Evolutionary conservation across 2,329 filamentous ascomycete species (phyloP), one percentile per base, ranked within the genome.

Genomic region (Penicillium sp.): DNA sequence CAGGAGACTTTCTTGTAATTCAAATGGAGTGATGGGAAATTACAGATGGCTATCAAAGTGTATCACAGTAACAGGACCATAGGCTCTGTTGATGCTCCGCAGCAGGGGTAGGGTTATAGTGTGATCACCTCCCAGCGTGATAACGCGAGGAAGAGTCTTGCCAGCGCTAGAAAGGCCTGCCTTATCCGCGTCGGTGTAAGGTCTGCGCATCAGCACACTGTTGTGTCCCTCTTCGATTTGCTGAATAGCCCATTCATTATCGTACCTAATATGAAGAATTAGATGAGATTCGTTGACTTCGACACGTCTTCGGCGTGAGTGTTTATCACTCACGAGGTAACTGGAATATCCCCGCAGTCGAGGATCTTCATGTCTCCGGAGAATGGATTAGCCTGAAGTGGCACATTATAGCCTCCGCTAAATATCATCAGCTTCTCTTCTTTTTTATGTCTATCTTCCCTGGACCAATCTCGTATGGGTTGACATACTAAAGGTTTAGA

Each of bases 181-280:
- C 68, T 87, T 84, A 49, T 86, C 74, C 3, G 89, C 84, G 61
- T 90, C 81, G 2, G 90, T 93, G 47, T 82, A 82, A 0, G 90
- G 91, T 1, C 82, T 75, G 35, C 90, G 87, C 61, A 87, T 88
- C 9, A 95, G 79, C 58, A 96, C 84, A 60, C 82, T 83, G 73
- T 90, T 88, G 76, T 96, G 91, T 9, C 91, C 91, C 74, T 93
- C 86, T 71, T 96, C 91, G 52, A 96, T 95, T 71, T 96, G 91
- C 60, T 88, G 83, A 24, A 96, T 85, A 8, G 91, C 91, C 74
- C 85, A 95, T 2, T 84, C 82, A 71, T 95, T 95, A 74, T 96
- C 91, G 65, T 93, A 93, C 33, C 88, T 91, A 49, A 13, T 16
- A 14, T 33, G 31, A n/a, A 37, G 16, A 10, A 24, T 55, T 24